Evolutionary conservation across 1,284 basidiomycete genomes (phyloP), one percentile per base, ranked within the genome.

Genomic region (Naganishia liquefaciens): DNA sequence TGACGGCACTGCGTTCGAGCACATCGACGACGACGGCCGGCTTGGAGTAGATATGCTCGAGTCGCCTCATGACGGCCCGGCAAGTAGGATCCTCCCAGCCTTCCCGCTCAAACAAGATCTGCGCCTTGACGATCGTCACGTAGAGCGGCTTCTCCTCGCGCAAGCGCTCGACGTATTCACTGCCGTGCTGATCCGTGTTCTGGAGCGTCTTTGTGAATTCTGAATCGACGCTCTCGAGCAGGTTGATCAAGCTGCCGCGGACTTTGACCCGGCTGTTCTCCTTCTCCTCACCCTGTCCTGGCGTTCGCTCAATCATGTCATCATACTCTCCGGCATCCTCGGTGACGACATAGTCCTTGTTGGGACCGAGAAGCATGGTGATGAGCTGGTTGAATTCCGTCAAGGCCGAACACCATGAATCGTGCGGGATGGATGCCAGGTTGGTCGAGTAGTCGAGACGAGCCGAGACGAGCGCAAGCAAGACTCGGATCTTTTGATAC

Each of bases 11-110:
- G 42, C 86, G 81, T 78, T 99, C 96, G 50, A 99, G 86, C 33
- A 92, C 93, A 75, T 89, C 87, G 61, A 96, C 89, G 53, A 99
- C 94, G 51, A 90, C 84, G 74, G 97, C 93, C 65, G 93, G 94
- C 91, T 99, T 99, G 61, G 91, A 93, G 80, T 99, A 99, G 67
- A 99, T 92, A 79, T 99, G 96, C 77, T 99, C 96, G 65, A 99
- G 81, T 58, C 96, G 87, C 71, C 96, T 87, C 88, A 98, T 94
- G 67, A 98, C 85, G 39, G 94, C 90, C 62, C 96, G 86, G 44
- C 87, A 86, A 43, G 90, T 84, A n/a, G 88, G 87, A 46, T 94
- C 91, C 54, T 84, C 80, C 77, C 89, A 87, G 46, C 83, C 81
- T 28, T 86, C 87, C 70, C 84, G 84, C 81, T 95, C 92, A 76